Evolutionary conservation across 768 basidiomycete genomes (phyloP), one percentile per base, ranked within the genome.

Genomic region (Pholiota microspora): DNA sequence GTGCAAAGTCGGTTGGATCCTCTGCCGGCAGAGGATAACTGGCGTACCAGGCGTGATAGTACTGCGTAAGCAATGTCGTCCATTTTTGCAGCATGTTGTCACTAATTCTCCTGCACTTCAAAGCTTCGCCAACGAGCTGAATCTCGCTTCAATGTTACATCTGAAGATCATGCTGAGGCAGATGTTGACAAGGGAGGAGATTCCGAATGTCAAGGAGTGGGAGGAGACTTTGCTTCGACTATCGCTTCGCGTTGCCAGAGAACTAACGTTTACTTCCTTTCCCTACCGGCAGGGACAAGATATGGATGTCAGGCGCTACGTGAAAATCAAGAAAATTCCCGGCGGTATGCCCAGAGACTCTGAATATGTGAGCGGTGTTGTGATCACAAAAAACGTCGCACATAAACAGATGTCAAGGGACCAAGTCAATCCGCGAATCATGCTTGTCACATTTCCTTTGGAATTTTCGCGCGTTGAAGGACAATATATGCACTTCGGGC

Each of bases 321-420:
- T 98, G 45, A 98, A 98, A 73, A 95, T 98, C 71, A 98, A 99
- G 77, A 96, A 96, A 71, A 89, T 98, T 13, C 96, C 97, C 0
- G 97, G 97, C 21, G 97, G 97, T 3, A 76, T 82, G 32, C 94
- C 96, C 16, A 81, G 77, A 24, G 93, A 99, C 68, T 97, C 94
- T 4, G 97, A 99, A 74, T 98, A 94, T 67, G 92, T 99, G 42
- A 90, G 94, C 51, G 97, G 97, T 10, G 92, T 89, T 4, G 94
- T 98, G 53, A 97, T 98, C 64, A 95, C 96, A 15, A 98, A 99
- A 78, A 98, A 98, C 63, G 88, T 98, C 7, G 92, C 94, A 1
- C 95, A 98, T 70, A 98, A 98, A 71, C 83, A 85, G 59, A 98
- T 99, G 96, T 78, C 89, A 16, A 80, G 93, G 47, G 76, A 77